Base-by-base conservation (phyloP, 2,329 filamentous ascomycete species). In the Penicillium brevicompactum region DNA sequence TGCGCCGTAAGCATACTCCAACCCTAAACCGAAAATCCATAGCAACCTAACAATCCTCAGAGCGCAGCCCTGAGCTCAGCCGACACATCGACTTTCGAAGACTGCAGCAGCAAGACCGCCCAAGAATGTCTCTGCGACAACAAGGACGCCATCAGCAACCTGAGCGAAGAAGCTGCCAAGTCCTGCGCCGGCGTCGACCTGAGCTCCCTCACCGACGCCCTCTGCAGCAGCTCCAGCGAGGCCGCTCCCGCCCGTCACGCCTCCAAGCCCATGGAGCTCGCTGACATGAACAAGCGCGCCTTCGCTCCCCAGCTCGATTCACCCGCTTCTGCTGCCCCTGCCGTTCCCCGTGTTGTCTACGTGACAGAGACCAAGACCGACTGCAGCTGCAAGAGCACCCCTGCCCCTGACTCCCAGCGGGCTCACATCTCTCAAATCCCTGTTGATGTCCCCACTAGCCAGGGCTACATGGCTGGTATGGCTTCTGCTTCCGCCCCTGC, bases 331-430 rank as follows among this genome's bases (percentile, higher is more conserved):
- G 43, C 50, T 5, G 32, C 27, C 8, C 10, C 46, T 5, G 51
- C 53, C 11, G 43, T 31, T 11, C 55, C 54, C 2, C 61, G 45
- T 22, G 60, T 63, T 18, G 49, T 65, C 40, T 65, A 63, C 18
- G 60, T 66, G 16, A 66, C 64, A 13, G 57, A 64, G 48, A 66
- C 62, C 1, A 55, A 45, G 46, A 64, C 59, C 8, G 59, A 64
- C 9, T 66, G 60, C 46, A 53, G 46, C 44, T 66, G 64, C 60
- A 62, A 59, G 55, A 49, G 51, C 45, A 60, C 55, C 2, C 30
- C 49, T 9, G 38, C 32, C 1, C 31, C 44, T 2, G 22, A 46
- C 41, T 24, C 22, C 8, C 41, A 41, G 0, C 27, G 42, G 48
- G 43, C 43, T 9, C 60, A 60, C 32, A 14, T 64, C 30, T 64